Conservation (phyloP, 2,329 filamentous ascomycete species). For the Rhinocladiella similis region DNA sequence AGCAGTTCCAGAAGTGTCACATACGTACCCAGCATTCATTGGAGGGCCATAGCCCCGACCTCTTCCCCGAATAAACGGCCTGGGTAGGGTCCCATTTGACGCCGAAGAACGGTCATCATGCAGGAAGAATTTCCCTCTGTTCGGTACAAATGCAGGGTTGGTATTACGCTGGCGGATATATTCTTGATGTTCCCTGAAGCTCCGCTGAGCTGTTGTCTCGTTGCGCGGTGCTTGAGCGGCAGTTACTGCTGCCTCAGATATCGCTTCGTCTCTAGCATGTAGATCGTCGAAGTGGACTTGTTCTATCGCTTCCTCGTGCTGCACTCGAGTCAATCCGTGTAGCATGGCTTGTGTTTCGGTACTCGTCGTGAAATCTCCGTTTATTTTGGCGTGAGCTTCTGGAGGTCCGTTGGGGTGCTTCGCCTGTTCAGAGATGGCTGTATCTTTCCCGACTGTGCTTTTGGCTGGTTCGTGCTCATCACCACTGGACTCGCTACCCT, state of each 20-base stretch:
- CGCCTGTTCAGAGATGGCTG: neutral
- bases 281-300: slow-evolving; percentile 55
- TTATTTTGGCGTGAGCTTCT: neutral
- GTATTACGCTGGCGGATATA: slow-evolving; percentile 85
- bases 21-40: slow-evolving; percentile 15
- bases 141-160: slow-evolving; percentile 91
- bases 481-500: slow-evolving; percentile 59
- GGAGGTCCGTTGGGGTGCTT: neutral
- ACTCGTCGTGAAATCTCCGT: slow-evolving; percentile 9
- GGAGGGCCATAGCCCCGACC: slow-evolving; percentile 59
- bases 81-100: slow-evolving; percentile 48
- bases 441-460: neutral
- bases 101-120: slow-evolving; percentile 75
- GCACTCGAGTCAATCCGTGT: slow-evolving; percentile 55
- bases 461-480: slow-evolving; percentile 42
- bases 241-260: slow-evolving; percentile 11
- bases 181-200: slow-evolving; percentile 84
- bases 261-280: slow-evolving; percentile 7
- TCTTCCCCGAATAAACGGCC: slow-evolving; percentile 66
- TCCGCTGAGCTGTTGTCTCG: slow-evolving; percentile 66
- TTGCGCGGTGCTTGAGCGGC: slow-evolving; percentile 40
- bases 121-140: slow-evolving; percentile 93
- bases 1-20: neutral
- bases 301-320: slow-evolving; percentile 41
- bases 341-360: slow-evolving; percentile 63